These are phyloP conservation scores for Silene uniflora DNA, from an alignment of 148 eudicot genomes.

Conservation along the genomic window DNA sequence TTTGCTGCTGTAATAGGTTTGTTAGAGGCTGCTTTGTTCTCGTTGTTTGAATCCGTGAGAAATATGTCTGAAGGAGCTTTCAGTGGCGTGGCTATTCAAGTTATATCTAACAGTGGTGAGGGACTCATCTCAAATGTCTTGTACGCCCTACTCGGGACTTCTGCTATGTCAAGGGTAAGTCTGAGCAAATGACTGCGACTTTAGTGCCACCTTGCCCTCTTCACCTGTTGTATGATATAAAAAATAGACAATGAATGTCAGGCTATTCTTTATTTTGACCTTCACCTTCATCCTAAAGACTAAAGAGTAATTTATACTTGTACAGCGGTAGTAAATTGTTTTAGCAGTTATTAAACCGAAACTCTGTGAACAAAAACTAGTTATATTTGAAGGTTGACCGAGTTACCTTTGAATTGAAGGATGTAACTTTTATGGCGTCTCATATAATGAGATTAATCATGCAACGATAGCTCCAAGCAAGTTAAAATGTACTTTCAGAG, in stretches of 20 bases:
- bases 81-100: conserved; percentile 68
- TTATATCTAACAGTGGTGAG: conserved; percentile 79
- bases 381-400: not conserved
- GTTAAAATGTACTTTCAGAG: not conserved
- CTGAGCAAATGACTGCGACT: conserved; percentile 3
- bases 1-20: conserved; percentile 47
- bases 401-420: not conserved
- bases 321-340: not conserved
- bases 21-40: conserved; percentile 61
- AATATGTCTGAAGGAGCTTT: conserved; percentile 49
- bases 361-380: not conserved
- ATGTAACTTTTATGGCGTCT: not conserved
- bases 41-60: conserved; percentile 56
- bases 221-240: no score
- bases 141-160: conserved; percentile 92
- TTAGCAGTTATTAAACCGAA: not conserved
- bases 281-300: not conserved
- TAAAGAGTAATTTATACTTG: not conserved
- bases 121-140: conserved; percentile 86
- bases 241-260: not conserved
- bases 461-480: not conserved
- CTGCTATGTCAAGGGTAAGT: conserved; percentile 97
- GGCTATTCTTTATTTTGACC: not conserved
- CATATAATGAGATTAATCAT: not conserved
- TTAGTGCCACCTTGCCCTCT: not conserved